A percentile compares a stretch with the other conserved stretches of the same genome.
These are phyloP conservation scores for Yamagishiella unicocca DNA, from an alignment of 139 green algal genomes.

Conservation along the genomic window DNA sequence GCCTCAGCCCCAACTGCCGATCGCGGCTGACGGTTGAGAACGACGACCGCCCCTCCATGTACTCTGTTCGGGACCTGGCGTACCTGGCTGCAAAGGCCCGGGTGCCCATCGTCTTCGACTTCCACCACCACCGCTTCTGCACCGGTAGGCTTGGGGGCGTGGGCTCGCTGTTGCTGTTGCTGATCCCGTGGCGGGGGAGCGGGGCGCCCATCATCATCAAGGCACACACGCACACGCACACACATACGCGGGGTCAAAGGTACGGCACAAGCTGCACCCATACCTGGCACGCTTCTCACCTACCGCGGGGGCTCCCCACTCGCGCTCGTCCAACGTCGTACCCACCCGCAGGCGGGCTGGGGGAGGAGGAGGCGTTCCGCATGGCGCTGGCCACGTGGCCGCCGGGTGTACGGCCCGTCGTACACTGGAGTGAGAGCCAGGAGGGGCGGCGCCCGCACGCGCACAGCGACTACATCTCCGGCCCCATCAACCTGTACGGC, in stretches of 20 bases:
- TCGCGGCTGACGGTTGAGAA: slow-evolving; percentile 81
- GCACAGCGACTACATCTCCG: slow-evolving; percentile 77
- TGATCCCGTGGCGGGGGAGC: too few relatives aligned
- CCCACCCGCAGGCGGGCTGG: slow-evolving; percentile 57
- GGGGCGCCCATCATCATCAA: too few relatives aligned
- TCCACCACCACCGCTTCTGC: slow-evolving; percentile 78
- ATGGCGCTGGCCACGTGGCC: slow-evolving; percentile 72
- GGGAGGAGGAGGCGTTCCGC: slow-evolving; percentile 66
- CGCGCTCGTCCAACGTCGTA: too few relatives aligned
- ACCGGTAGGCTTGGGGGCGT: neutral
- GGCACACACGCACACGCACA: too few relatives aligned
- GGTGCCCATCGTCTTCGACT: slow-evolving; percentile 83
- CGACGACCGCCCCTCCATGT: slow-evolving; percentile 71
- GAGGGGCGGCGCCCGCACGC: slow-evolving; percentile 64
- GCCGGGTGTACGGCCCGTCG: slow-evolving; percentile 67
- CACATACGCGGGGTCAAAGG: too few relatives aligned
- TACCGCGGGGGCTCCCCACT: too few relatives aligned
- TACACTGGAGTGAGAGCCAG: slow-evolving; percentile 80
- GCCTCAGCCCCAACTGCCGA: slow-evolving; percentile 64
- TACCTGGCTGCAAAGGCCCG: slow-evolving; percentile 48
- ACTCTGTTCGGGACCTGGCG: slow-evolving; percentile 67
- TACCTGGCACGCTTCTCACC: too few relatives aligned
- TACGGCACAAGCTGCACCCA: too few relatives aligned
- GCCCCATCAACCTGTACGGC: slow-evolving; percentile 72
- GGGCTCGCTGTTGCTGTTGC: neutral